Evolutionary conservation across 2,329 filamentous ascomycete genomes (phyloP).

Genomic region (Zymoseptoria ardabiliae): DNA sequence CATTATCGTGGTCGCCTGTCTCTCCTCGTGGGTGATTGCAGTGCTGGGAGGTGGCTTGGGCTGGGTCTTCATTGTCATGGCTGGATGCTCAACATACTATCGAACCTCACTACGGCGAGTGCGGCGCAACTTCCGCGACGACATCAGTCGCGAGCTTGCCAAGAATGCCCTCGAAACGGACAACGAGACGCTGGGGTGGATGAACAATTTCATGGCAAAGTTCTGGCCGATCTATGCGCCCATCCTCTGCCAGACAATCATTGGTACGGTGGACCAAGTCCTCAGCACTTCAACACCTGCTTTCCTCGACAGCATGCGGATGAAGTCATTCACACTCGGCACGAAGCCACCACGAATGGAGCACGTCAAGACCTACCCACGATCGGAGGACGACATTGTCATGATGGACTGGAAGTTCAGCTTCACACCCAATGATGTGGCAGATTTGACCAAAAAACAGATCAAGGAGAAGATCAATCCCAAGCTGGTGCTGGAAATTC

Average conservation of each 20-base stretch:
- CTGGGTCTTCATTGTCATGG: slow-evolving; percentile 93
- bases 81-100: slow-evolving; percentile 88
- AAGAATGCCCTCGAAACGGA: slow-evolving; percentile 85
- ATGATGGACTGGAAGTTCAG: slow-evolving; percentile 99
- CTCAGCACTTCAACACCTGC: slow-evolving; percentile 84
- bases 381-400: slow-evolving; percentile 87
- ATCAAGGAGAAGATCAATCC: slow-evolving; percentile 94
- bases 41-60: slow-evolving; percentile 82
- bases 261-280: slow-evolving; percentile 92
- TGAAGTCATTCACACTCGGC: slow-evolving; percentile 89
- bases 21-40: slow-evolving; percentile 84
- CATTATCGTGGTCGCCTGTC: slow-evolving; percentile 87
- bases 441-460: slow-evolving; percentile 84
- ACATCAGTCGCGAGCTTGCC: slow-evolving; percentile 80
- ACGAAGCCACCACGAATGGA: slow-evolving; percentile 94
- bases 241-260: slow-evolving; percentile 82
- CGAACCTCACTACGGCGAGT: slow-evolving; percentile 89
- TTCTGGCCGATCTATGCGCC: slow-evolving; percentile 99
- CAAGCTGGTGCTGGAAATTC: slow-evolving; percentile 89
- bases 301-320: slow-evolving; percentile 86
- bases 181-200: slow-evolving; percentile 92
- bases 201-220: slow-evolving; percentile 96
- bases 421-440: slow-evolving; percentile 91
- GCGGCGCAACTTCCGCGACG: slow-evolving; percentile 90
- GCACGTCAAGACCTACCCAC: slow-evolving; percentile 96